These are phyloP conservation scores for Trichoderma pleuroti DNA, from an alignment of 2,329 filamentous ascomycete species.

Conservation along the genomic window DNA sequence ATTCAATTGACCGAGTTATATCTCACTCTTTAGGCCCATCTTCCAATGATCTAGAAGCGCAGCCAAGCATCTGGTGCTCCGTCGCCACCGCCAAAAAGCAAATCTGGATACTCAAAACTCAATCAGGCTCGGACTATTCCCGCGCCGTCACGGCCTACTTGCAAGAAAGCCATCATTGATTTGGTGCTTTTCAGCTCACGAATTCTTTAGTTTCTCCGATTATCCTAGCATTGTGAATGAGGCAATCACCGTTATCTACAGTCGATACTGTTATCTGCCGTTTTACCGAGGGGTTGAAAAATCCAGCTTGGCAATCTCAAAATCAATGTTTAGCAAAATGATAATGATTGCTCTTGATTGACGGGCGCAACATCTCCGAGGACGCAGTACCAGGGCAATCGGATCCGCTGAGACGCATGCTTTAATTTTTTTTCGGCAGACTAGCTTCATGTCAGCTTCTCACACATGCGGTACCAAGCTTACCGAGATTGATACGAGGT, in stretches of 20 bases:
- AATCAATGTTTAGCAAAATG: neutral
- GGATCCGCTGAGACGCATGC: neutral
- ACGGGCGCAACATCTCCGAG: neutral
- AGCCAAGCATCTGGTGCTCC: neutral
- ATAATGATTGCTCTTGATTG: neutral
- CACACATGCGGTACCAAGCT: neutral
- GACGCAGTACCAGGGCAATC: neutral
- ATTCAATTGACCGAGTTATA: neutral
- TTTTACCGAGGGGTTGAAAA: neutral
- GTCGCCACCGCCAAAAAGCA: neutral
- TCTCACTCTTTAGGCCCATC: neutral
- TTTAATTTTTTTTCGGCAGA: neutral
- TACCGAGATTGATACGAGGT: neutral
- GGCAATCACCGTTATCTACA: neutral
- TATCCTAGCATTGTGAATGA: neutral
- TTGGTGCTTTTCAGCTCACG: neutral
- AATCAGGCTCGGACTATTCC: neutral
- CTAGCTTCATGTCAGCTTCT: neutral
- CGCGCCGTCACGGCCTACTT: neutral
- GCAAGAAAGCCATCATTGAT: neutral
- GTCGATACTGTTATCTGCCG: neutral
- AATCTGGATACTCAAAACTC: neutral
- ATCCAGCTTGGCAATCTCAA: neutral
- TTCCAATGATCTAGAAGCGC: neutral
- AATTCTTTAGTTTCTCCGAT: neutral